Evolutionary conservation across 176 grass and related monocot species (phyloP), one percentile per base, ranked within the genome.

Genomic region (Metroxylon sagu): DNA sequence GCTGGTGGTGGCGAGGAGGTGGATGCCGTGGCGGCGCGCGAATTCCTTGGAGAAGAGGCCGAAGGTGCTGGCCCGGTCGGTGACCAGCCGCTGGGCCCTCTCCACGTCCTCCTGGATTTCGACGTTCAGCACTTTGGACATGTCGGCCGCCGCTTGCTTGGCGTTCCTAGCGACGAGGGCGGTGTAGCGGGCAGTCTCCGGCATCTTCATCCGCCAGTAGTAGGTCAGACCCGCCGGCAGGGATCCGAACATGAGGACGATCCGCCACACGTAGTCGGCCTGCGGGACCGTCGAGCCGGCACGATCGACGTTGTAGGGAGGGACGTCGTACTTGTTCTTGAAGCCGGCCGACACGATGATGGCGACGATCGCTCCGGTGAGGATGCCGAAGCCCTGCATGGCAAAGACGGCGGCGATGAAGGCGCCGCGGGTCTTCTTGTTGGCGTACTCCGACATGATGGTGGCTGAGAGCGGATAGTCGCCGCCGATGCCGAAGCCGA

Each of bases 361-460:
- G 21, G 21, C 21, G 21, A 23, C 21, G 21, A 23, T 23, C 21
- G 21, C 21, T 23, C 21, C 21, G 21, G 21, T 23, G 18, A 68
- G 27, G 52, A 55, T 68, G 52, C 65, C 65, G 52, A 68, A 68
- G 4, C 65, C n/a, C 62, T 5, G 60, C 35, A 23, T 52, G 3
- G 26, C 51, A 48, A 66, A 43, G 35, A 43, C 35, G 35, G 35
- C 35, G 35, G 35, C 35, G 35, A 43, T 43, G 35, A 43, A 43
- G 10, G 65, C 28, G 6, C 85, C 85, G 10, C 85, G 25, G 5
- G 77, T 75, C 7, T 64, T 76, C 80, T 95, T 95, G 80, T 79
- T 95, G 16, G 91, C 91, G 59, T 95, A 90, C 71, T 95, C 86
- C 2, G 91, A 95, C 91, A 95, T 95, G 83, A 95, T 95, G 31